Percentiles rank a stretch among this genome's conserved stretches.
Evolutionary conservation across 805 yeast genomes (phyloP).

Genomic region (Cyberlindnera mycetangii): DNA sequence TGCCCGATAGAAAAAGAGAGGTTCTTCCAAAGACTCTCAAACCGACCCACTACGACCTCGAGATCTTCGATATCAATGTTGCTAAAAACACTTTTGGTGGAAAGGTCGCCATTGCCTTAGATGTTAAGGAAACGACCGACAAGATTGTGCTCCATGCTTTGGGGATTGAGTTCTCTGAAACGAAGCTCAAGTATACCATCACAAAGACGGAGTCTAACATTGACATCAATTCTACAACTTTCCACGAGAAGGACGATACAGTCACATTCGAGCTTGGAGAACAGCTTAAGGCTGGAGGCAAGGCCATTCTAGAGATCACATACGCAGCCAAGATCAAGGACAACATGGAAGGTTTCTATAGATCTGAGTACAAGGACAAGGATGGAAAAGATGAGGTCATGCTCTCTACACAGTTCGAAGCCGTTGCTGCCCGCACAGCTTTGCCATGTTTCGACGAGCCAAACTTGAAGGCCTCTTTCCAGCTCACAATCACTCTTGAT

Average conservation of each 20-base stretch:
- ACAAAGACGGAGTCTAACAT: conserved; percentile 31
- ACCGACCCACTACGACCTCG: conserved; percentile 73
- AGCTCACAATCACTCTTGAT: conserved; percentile 56
- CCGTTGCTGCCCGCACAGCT: conserved; percentile 80
- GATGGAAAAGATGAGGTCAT: conserved; percentile 65
- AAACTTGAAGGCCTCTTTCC: conserved; percentile 70
- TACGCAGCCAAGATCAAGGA: conserved; percentile 63
- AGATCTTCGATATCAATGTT: conserved; percentile 54
- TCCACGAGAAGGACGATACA: conserved; percentile 55
- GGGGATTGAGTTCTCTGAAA: conserved; percentile 56
- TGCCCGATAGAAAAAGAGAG: conserved; percentile 29
- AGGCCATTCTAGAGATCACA: conserved; percentile 43
- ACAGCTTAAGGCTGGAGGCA: conserved; percentile 33
- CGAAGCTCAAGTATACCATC: conserved; percentile 35
- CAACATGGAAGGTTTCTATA: conserved; percentile 79
- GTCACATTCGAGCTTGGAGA: conserved; percentile 54
- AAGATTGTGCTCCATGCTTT: conserved; percentile 53
- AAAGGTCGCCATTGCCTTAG: conserved; percentile 47
- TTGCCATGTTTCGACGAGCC: conserved; percentile 88
- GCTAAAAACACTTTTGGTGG: conserved; percentile 58
- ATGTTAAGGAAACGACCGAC: conserved; percentile 45
- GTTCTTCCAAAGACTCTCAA: conserved; percentile 58
- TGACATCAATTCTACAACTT: conserved; percentile 32
- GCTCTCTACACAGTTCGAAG: conserved; percentile 83
- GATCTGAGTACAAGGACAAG: conserved; percentile 56